Evolutionary conservation across 192 early-diverging fungal genomes (phyloP), one percentile per base, ranked within the genome.

Genomic region (Spinellus fusiger): DNA sequence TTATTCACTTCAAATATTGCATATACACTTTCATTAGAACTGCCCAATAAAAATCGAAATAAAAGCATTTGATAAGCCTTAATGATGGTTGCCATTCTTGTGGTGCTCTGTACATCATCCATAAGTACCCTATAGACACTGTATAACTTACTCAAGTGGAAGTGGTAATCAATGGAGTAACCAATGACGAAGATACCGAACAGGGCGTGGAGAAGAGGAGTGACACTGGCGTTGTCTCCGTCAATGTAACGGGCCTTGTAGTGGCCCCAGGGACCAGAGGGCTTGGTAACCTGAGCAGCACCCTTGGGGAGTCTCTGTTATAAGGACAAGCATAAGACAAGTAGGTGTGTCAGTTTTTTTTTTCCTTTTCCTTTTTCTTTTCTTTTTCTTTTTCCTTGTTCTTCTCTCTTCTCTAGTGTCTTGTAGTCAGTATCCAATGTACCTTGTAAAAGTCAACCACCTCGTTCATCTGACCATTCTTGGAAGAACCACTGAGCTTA

Each of bases 11-110:
- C 40, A 2, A 44, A 12, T n/a, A 44, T 12, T 44, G 40, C 40
- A n/a, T 18, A 12, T 44, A n/a, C 40, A n/a, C n/a, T n/a, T n/a
- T n/a, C n/a, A n/a, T n/a, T n/a, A n/a, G n/a, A n/a, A n/a, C n/a
- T n/a, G n/a, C n/a, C n/a, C n/a, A n/a, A n/a, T n/a, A n/a, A 44
- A 44, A 44, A 44, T 2, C 13, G 40, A 12, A n/a, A 44, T 12
- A 44, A 44, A 44, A 44, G 15, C 40, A 44, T 12, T 18, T n/a
- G 13, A 44, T n/a, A n/a, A 44, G 15, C 15, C 73, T 70, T 87
- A 90, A 73, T 90, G 88, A 84, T 90, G 82, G 70, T 85, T 86
- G 54, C 80, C 84, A 74, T 82, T 85, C 86, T 88, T 90, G 86
- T 90, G 88, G 83, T 88, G 81, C 81, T 79, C 80, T 82, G 70